phyloP scores from a whole-genome alignment of 148 eudicot species.

The Diospyros lotus region DNA sequence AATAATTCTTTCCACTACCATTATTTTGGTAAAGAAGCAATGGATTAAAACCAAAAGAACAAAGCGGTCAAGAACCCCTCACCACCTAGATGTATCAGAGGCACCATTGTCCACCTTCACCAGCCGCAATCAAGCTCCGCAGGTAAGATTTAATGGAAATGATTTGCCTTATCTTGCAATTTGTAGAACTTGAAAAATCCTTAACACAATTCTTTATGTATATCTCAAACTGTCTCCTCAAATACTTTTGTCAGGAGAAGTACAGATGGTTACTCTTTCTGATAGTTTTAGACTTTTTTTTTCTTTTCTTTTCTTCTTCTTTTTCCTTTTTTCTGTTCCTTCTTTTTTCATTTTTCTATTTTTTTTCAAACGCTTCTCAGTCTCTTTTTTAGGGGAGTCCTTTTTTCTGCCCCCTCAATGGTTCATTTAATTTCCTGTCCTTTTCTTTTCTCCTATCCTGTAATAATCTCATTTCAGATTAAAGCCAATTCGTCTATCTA shows the following conservation, averaged over 20 bases:
- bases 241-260: not conserved
- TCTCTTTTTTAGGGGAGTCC: too few relatives aligned
- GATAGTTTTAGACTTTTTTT: not conserved
- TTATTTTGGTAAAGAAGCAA: conserved; percentile 2
- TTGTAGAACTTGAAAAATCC: not conserved
- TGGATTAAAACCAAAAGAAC: conserved; percentile 16
- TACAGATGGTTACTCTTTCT: not conserved
- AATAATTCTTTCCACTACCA: not conserved
- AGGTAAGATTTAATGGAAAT: conserved; percentile 12
- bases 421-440: not conserved
- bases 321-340: conserved; percentile 3
- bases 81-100: conserved; percentile 25
- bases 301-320: not conserved
- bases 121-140: conserved; percentile 30
- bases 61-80: conserved; percentile 23
- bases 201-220: not conserved
- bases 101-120: conserved; percentile 15
- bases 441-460: conserved; percentile 1
- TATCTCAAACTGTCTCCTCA: not conserved
- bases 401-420: not conserved
- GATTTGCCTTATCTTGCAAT: conserved; percentile 13
- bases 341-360: not conserved
- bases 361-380: too few relatives aligned
- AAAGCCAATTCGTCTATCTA: not conserved
- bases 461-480: not conserved